A percentile compares a stretch with the other conserved stretches of the same genome.
These are phyloP conservation scores for Plasmodium vivax DNA, from an alignment of 169 alveolate species.

Conservation along the genomic window DNA sequence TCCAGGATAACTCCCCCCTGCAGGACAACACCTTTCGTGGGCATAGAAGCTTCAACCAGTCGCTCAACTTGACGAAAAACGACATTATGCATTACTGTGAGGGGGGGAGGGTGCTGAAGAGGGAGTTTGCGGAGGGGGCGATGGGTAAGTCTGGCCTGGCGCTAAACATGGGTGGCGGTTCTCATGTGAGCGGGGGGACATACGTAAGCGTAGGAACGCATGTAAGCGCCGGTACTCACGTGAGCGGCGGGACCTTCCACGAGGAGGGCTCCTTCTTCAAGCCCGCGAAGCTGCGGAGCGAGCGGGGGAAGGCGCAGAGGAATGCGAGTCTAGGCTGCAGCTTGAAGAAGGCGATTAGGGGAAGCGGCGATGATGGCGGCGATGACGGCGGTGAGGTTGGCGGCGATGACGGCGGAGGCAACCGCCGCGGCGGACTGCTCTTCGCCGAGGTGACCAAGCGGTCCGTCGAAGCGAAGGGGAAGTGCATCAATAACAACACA, in stretches of 20 bases:
- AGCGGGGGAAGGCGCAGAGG: not conserved
- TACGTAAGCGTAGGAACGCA: too few relatives aligned
- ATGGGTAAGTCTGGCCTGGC: not conserved
- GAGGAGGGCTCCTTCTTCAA: slow-evolving; percentile 27
- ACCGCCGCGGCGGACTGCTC: not conserved
- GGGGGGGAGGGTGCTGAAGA: slow-evolving; percentile 2
- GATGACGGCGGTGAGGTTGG: too few relatives aligned
- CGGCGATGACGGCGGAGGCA: not conserved
- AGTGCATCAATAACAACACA: slow-evolving; percentile 59
- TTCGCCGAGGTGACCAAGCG: slow-evolving; percentile 3
- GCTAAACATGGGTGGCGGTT: slow-evolving; percentile 6
- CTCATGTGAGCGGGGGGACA: not conserved
- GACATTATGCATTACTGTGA: slow-evolving; percentile 12
- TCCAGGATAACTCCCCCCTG: not conserved
- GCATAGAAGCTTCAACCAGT: not conserved
- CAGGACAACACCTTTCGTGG: slow-evolving; percentile 4
- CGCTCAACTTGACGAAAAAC: slow-evolving; percentile 18
- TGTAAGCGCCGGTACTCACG: not conserved
- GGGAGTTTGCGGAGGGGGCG: not conserved
- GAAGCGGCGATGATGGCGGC: not conserved
- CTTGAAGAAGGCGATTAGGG: slow-evolving; percentile 13
- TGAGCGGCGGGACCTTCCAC: not conserved
- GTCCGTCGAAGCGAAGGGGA: slow-evolving; percentile 26
- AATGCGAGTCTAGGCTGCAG: slow-evolving; percentile 12
- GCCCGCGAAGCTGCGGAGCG: not conserved